Evolutionary conservation across 1,284 basidiomycete genomes (phyloP), one percentile per base, ranked within the genome.

Genomic region (Irpex sp.): DNA sequence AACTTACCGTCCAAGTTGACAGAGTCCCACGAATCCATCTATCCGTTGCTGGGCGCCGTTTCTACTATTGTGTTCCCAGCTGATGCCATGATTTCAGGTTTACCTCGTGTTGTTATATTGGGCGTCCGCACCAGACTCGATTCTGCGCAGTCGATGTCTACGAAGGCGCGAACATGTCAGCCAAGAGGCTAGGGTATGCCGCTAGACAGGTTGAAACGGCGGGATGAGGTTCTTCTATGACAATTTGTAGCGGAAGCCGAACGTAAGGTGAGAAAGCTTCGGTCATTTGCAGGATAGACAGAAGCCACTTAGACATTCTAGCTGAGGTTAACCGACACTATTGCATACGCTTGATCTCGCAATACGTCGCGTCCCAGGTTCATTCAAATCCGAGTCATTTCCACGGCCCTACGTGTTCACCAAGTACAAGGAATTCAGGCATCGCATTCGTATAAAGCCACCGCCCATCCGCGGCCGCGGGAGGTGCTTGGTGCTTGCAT

Each of bases 41-140:
- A 26, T 56, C 54, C 34, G 54, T 56, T 56, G 54, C 54, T 56
- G 54, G 54, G 54, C 54, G 54, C 34, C 54, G 54, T 56, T 56
- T 31, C 2, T 13, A 56, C 34, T 56, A 36, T 56, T 56, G 54
- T 56, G n/a, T 36, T 56, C 9, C 34, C 9, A 8, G 54, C 54
- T 56, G 54, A 56, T 56, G 54, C 11, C 19, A 8, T 13, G 13
- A 34, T 36, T 36, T 34, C 34, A 17, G 19, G 26, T 34, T 19
- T 34, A 13, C 54, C 54, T 56, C 54, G 54, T 56, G 54, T 56
- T 56, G 26, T 56, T 56, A 36, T 56, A 56, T 56, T 56, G 17
- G 49, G 21, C 54, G 17, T 56, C 8, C 11, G 26, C 26, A 26
- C 21, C 54, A 2, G 54, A 26, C 13, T 31, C 26, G 26, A 15